These are phyloP conservation scores for Stentor roeselii DNA, from an alignment of 73 alveolate species.

Conservation along the genomic window DNA sequence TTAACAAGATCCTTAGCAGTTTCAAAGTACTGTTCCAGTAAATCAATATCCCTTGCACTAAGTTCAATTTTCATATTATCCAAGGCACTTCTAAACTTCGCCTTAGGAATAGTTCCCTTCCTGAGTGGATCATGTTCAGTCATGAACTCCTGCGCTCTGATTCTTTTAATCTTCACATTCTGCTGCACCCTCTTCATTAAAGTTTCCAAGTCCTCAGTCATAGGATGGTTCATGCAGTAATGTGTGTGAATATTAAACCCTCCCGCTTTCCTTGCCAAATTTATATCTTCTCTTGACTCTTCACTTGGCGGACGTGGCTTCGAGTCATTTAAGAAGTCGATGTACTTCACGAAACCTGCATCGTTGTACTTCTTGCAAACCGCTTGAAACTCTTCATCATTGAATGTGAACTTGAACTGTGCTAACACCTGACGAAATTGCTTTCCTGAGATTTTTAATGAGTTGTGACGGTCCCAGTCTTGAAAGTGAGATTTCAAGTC, in stretches of 20 bases:
- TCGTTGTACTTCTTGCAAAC: conserved; percentile 78
- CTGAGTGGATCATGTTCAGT: conserved; percentile 86
- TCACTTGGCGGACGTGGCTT: conserved; percentile 53
- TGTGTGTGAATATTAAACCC: conserved; percentile 39
- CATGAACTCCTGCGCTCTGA: conserved; percentile 91
- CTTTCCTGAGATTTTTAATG: conserved; percentile 77
- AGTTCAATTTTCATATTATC: conserved; percentile 67
- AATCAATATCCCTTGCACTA: conserved; percentile 68
- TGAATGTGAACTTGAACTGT: conserved; percentile 55
- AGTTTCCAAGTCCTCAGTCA: conserved; percentile 47
- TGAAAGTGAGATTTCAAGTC: conserved; percentile 84
- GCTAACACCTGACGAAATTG: conserved; percentile 82
- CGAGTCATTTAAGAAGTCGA: conserved; percentile 74
- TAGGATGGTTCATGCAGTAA: conserved; percentile 33
- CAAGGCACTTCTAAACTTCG: conserved; percentile 87
- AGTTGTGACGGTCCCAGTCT: conserved; percentile 84
- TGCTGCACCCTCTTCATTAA: conserved; percentile 71
- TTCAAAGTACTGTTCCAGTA: conserved; percentile 70
- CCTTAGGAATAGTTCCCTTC: conserved; percentile 80
- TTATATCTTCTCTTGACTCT: conserved; percentile 40
- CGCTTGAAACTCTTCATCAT: conserved; percentile 75
- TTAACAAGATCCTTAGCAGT: conserved; percentile 68
- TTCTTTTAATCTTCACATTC: conserved; percentile 84
- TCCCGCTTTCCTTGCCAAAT: conserved; percentile 54
- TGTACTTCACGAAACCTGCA: conserved; percentile 74